These are phyloP conservation scores for Scheffersomyces insectosa DNA, from an alignment of 1,139 yeast species.

Conservation along the genomic window DNA sequence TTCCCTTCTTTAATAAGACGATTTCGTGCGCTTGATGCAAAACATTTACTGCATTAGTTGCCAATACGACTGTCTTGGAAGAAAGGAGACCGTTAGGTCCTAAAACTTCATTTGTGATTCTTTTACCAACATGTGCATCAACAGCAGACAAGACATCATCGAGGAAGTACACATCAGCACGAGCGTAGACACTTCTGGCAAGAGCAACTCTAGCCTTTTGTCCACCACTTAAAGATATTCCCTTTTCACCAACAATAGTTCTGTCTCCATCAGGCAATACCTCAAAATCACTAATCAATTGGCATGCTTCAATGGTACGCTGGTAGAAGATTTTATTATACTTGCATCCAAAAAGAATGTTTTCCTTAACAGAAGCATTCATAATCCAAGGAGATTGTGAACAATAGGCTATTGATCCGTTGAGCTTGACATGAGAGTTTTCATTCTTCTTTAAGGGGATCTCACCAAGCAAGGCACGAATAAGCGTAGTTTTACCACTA, in stretches of 20 bases:
- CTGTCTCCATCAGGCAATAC: constrained; percentile 25
- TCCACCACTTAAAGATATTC: constrained; percentile 28
- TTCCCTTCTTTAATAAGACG: constrained; percentile 16
- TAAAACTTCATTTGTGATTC: constrained; percentile 17
- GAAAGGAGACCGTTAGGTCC: constrained; percentile 19
- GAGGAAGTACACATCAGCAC: constrained; percentile 23
- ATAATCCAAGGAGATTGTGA: constrained; percentile 25
- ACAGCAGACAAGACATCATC: constrained; percentile 29
- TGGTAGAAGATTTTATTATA: constrained; percentile 19
- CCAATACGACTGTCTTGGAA: constrained; percentile 21
- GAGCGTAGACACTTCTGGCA: constrained; percentile 26
- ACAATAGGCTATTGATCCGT: constrained; percentile 27
- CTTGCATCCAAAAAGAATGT: constrained; percentile 23
- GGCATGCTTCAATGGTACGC: constrained; percentile 21
- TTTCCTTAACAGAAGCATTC: constrained; percentile 22
- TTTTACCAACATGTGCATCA: constrained; percentile 27
- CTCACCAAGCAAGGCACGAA: constrained; percentile 26
- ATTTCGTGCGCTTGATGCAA: constrained; percentile 19
- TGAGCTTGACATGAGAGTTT: constrained; percentile 11
- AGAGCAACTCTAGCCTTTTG: constrained; percentile 28
- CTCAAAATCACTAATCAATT: constrained; percentile 20
- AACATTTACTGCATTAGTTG: constrained; percentile 23
- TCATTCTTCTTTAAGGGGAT: constrained; percentile 12
- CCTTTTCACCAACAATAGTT: constrained; percentile 27
- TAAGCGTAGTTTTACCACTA: constrained; percentile 28